Evolutionary conservation across 805 yeast genomes (phyloP), one percentile per base, ranked within the genome.

Genomic region (Myxozyma monticola): DNA sequence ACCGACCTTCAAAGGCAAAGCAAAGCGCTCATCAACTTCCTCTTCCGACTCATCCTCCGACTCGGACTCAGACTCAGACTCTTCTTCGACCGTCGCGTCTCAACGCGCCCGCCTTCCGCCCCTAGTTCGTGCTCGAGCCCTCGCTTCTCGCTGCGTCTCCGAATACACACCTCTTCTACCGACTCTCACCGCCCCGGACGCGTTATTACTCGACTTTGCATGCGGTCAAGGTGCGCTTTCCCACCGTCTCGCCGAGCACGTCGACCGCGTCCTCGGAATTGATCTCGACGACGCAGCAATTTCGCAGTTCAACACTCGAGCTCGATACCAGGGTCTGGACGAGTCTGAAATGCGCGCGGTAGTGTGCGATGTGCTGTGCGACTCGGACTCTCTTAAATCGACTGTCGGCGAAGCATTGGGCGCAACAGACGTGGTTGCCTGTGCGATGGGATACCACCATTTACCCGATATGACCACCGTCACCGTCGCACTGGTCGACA

Each of bases 151-250:
- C 25, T 35, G 35, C n/a, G 30, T 48, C 18, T n/a, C 25, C 15
- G 22, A 31, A 17, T 26, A 29, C 17, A 31, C 24, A 24, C 47
- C 42, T 2, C 8, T 42, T 24, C 37, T 41, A 7, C 2, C 38
- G 10, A 17, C 21, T 1, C 5, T 40, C 2, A 18, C 22, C 4
- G 20, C 35, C 2, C 21, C n/a, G 7, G 44, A 31, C 28, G n/a
- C 49, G 5, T 14, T 26, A 10, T 4, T 53, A 14, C 41, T 53
- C 2, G 57, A 53, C 20, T 54, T 54, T 24, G 56, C 54, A 6
- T 54, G 58, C 28, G 56, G 56, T 15, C n/a, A 53, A 5, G 58
- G 58, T 21, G 45, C 49, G n/a, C 18, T 54, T 4, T 42, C 56
- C n/a, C 56, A 44, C n/a, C 31, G 14, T 10, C 34, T 54, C 9